These are phyloP conservation scores for Diospyros lotus DNA, from an alignment of 148 eudicot species.

Conservation along the genomic window DNA sequence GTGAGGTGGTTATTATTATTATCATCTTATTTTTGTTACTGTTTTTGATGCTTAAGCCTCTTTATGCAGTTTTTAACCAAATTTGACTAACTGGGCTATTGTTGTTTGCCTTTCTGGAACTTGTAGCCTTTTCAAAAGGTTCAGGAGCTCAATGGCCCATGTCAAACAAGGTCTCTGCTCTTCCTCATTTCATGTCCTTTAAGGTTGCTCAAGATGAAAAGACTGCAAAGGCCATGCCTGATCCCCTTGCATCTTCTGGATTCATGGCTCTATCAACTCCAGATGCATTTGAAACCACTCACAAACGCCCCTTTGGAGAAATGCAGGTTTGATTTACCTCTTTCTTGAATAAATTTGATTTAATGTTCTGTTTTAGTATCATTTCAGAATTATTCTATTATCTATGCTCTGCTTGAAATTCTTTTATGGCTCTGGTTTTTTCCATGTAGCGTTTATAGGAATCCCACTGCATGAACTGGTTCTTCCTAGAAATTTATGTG, in stretches of 20 bases:
- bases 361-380: not conserved
- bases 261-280: conserved; percentile 18
- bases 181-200: conserved; percentile 31
- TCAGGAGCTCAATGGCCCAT: conserved; percentile 30
- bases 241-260: conserved; percentile 18
- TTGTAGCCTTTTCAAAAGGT: conserved; percentile 19
- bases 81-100: not conserved
- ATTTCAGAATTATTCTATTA: not conserved
- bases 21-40: not conserved
- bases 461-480: not conserved
- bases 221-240: conserved; percentile 5
- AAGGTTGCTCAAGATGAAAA: conserved; percentile 27
- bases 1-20: not conserved
- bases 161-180: conserved; percentile 27
- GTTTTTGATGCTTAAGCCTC: not conserved
- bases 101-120: not conserved
- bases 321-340: conserved; percentile 20
- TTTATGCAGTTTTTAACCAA: not conserved
- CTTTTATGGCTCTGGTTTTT: not conserved
- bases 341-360: not conserved
- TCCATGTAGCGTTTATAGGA: not conserved
- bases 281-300: conserved; percentile 17
- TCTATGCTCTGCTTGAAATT: not conserved
- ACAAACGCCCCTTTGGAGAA: conserved; percentile 21
- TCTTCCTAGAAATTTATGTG: not conserved